These are phyloP conservation scores for Fusarium phyllophilum DNA, from an alignment of 2,329 filamentous ascomycete genomes.

Conservation along the genomic window DNA sequence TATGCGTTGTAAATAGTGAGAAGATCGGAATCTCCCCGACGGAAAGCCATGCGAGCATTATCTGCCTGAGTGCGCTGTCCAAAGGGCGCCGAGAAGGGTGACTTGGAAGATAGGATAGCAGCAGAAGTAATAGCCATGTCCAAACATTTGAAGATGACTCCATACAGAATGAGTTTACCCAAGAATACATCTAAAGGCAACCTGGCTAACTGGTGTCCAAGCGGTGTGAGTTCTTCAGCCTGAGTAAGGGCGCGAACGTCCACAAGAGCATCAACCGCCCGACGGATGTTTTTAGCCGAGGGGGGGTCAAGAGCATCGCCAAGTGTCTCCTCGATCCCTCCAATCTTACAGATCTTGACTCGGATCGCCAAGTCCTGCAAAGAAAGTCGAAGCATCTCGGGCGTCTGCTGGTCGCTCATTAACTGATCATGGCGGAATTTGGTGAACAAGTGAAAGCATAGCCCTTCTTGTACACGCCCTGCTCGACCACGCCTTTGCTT, in stretches of 20 bases:
- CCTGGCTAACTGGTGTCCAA: conserved; percentile 87
- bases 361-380: conserved; percentile 94
- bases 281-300: conserved; percentile 88
- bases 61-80: conserved; percentile 86
- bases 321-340: conserved; percentile 90
- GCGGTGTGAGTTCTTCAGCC: conserved; percentile 83
- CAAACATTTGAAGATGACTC: conserved; percentile 87
- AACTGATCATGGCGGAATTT: conserved; percentile 85
- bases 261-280: conserved; percentile 90
- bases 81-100: conserved; percentile 88
- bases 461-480: conserved; percentile 91
- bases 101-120: conserved; percentile 93
- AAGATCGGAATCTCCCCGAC: conserved; percentile 88
- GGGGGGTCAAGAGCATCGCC: conserved; percentile 90
- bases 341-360: conserved; percentile 97
- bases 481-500: conserved; percentile 95
- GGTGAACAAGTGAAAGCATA: conserved; percentile 97
- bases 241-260: conserved; percentile 90
- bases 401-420: conserved; percentile 93
- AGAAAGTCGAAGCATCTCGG: conserved; percentile 93
- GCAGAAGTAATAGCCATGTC: conserved; percentile 93
- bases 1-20: conserved; percentile 96
- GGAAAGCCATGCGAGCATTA: conserved; percentile 80
- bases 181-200: conserved; percentile 93
- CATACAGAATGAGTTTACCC: conserved; percentile 90